Evolutionary conservation across 2,329 filamentous ascomycete species (phyloP).

Genomic region (Colletotrichum sp.): DNA sequence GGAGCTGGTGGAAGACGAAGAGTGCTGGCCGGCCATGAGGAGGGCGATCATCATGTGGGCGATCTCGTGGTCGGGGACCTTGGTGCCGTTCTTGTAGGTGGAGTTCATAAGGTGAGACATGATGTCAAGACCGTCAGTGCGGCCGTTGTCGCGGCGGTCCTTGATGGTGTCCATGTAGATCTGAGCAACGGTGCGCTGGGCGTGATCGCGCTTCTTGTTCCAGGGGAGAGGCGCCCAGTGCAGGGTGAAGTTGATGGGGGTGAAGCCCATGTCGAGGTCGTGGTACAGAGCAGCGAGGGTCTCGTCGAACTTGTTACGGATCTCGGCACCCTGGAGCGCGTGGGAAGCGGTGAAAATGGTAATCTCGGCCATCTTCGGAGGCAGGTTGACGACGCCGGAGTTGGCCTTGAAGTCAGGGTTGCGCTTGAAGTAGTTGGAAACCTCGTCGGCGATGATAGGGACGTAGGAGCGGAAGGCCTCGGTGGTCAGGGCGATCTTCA

Average conservation of each 20-base stretch:
- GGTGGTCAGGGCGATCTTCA: constrained; percentile 81
- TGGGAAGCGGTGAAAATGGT: constrained; percentile 91
- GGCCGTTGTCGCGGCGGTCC: constrained; percentile 63
- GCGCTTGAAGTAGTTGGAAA: constrained; percentile 74
- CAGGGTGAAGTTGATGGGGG: constrained; percentile 87
- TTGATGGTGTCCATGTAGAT: constrained; percentile 85
- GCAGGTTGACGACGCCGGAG: constrained; percentile 73
- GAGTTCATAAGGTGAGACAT: constrained; percentile 90
- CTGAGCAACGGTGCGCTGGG: constrained; percentile 80
- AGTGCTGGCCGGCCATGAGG: constrained; percentile 92
- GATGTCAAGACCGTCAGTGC: constrained; percentile 72
- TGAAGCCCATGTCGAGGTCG: constrained; percentile 90
- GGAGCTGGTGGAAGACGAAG: constrained; percentile 80
- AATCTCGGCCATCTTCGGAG: constrained; percentile 80
- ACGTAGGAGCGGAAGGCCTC: constrained; percentile 79
- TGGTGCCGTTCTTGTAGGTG: constrained; percentile 81
- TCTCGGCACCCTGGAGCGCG: constrained; percentile 83
- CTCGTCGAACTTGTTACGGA: constrained; percentile 80
- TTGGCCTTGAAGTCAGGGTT: constrained; percentile 70
- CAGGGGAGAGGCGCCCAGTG: constrained; percentile 90
- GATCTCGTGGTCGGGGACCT: constrained; percentile 82
- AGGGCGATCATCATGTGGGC: constrained; percentile 95
- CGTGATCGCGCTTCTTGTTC: constrained; percentile 81
- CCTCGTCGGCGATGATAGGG: constrained; percentile 77
- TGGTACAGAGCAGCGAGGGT: constrained; percentile 84